phyloP scores from a whole-genome alignment of 139 green algal species.

The Chlamydomonas sp. region DNA sequence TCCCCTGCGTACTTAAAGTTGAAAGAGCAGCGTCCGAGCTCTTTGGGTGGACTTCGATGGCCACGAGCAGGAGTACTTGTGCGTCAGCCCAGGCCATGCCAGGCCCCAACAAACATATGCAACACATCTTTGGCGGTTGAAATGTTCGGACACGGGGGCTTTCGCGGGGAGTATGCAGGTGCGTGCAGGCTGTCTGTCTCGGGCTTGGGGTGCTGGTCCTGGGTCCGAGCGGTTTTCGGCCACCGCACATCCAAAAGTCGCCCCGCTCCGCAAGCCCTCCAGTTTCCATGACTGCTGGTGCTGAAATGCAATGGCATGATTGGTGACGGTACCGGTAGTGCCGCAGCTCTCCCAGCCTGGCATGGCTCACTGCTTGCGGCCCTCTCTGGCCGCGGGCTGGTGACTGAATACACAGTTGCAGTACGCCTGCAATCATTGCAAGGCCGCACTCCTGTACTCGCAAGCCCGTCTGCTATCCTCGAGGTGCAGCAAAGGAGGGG shows the following conservation, averaged over 20 bases:
- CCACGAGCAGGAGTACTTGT: slow-evolving; percentile 18
- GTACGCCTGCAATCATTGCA: background rate
- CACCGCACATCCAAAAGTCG: too few species aligned
- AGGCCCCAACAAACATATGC: slow-evolving; percentile 49
- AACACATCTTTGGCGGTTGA: slow-evolving; percentile 59
- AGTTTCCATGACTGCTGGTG: too few species aligned
- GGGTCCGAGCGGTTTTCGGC: too few species aligned
- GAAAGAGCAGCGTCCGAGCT: background rate
- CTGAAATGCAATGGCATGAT: background rate
- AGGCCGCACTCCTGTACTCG: background rate
- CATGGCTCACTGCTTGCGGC: background rate
- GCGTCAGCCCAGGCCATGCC: slow-evolving; percentile 7
- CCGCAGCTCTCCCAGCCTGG: too few species aligned
- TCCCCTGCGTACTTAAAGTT: too few species aligned
- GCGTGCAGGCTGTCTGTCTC: background rate
- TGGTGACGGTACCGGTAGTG: too few species aligned
- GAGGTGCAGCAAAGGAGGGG: slow-evolving; percentile 21
- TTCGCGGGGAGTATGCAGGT: slow-evolving; percentile 1
- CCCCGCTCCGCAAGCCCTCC: too few species aligned
- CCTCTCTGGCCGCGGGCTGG: too few species aligned
- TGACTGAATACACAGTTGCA: background rate
- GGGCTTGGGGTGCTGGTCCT: background rate
- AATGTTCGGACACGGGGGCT: background rate
- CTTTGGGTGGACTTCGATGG: slow-evolving; percentile 59
- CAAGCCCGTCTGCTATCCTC: slow-evolving; percentile 49